These are phyloP conservation scores for Escallonia rubra DNA, from an alignment of 129 eudicot species.

Conservation along the genomic window DNA sequence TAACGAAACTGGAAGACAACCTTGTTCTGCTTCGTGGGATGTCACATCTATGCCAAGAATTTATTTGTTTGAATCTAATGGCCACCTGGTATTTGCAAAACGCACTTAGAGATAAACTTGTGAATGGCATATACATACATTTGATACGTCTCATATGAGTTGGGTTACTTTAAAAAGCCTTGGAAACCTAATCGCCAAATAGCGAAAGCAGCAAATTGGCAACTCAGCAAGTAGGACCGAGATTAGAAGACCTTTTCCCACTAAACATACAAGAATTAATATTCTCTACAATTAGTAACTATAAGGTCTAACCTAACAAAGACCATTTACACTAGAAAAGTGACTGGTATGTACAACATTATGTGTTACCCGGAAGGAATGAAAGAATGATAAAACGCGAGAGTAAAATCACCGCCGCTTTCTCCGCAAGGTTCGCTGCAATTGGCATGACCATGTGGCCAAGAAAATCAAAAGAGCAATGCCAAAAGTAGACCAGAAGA, in stretches of 20 bases:
- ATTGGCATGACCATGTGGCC: constrained; percentile 67
- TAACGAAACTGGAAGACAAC: no score
- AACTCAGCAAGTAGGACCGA: not conserved
- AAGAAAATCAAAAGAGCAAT: constrained; percentile 40
- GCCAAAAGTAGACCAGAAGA: constrained; percentile 63
- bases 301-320: constrained; percentile 19
- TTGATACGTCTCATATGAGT: no score
- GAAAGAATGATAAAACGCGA: constrained; percentile 30
- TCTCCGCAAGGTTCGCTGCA: constrained; percentile 38
- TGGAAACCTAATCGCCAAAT: not conserved
- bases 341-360: constrained; percentile 40
- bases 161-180: no score
- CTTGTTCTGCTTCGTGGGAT: no score
- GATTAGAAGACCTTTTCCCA: not conserved
- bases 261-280: constrained; percentile 7
- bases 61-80: no score
- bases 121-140: no score
- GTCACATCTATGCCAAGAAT: no score
- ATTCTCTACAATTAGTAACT: constrained; percentile 19
- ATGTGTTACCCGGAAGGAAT: constrained; percentile 23
- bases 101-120: no score
- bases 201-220: not conserved
- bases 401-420: constrained; percentile 45
- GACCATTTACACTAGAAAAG: constrained; percentile 45
- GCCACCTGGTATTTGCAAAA: no score